These are phyloP conservation scores for Oehlia diaphana DNA, from an alignment of 192 early-diverging fungal genomes.

Conservation along the genomic window DNA sequence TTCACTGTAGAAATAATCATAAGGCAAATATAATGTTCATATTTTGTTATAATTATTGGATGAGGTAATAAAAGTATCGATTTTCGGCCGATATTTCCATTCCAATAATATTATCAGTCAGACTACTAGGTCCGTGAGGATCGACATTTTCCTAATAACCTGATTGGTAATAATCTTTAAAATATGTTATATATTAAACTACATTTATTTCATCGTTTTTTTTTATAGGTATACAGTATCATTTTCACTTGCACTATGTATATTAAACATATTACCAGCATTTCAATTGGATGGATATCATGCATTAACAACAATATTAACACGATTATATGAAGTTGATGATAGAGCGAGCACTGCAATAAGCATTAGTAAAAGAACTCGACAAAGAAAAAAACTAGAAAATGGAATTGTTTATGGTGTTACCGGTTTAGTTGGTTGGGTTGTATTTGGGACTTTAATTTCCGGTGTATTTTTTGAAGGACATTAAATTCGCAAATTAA, in stretches of 20 bases:
- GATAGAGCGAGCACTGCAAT: no score
- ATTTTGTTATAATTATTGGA: no score
- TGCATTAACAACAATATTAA: slow-evolving; percentile 49
- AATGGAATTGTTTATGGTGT: background rate
- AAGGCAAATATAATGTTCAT: slow-evolving; percentile 43
- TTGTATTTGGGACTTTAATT: slow-evolving; percentile 19
- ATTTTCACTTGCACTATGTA: slow-evolving; percentile 64
- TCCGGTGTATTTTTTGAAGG: background rate
- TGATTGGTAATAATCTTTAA: no score
- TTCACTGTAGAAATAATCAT: slow-evolving; percentile 50
- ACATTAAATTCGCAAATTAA: background rate
- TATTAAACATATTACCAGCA: slow-evolving; percentile 76
- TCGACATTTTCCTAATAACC: no score
- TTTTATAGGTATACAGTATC: slow-evolving; percentile 60
- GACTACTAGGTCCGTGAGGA: no score
- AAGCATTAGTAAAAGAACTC: background rate
- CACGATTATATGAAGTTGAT: background rate
- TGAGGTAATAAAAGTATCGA: no score
- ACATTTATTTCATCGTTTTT: background rate
- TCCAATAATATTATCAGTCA: no score
- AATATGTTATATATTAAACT: background rate
- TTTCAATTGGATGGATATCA: slow-evolving; percentile 72
- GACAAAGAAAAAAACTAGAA: background rate
- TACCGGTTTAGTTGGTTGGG: slow-evolving; percentile 24
- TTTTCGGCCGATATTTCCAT: no score